These are phyloP conservation scores for Globisporangium okanoganense DNA, from an alignment of 352 stramenopile species.

Conservation along the genomic window DNA sequence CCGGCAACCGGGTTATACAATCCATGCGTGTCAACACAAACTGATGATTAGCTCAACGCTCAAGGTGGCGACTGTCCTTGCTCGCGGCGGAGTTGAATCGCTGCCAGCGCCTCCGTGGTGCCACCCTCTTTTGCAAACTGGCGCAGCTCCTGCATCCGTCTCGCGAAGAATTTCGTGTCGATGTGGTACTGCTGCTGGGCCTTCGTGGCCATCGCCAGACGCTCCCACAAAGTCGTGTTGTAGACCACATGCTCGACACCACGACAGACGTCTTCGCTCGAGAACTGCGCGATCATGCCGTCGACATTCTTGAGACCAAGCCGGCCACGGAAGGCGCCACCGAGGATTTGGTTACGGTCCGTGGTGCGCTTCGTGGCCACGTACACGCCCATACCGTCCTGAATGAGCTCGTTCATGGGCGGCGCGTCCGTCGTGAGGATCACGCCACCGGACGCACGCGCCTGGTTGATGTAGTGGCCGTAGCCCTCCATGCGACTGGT, in stretches of 20 bases:
- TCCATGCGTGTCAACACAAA: too few species aligned
- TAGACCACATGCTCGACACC: conserved; percentile 31
- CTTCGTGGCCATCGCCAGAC: conserved; percentile 22
- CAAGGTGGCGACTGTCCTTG: too few species aligned
- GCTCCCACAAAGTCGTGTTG: conserved; percentile 21
- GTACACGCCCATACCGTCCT: too few species aligned
- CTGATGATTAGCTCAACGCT: too few species aligned
- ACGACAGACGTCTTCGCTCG: conserved; percentile 26
- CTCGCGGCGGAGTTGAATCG: too few species aligned
- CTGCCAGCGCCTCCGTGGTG: too few species aligned
- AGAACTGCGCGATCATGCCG: conserved; percentile 31
- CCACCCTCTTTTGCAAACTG: too few species aligned
- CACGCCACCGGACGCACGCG: conserved; percentile 33
- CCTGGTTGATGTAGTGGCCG: conserved; percentile 72
- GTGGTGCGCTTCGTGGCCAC: not conserved
- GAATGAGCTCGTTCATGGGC: conserved; percentile 60
- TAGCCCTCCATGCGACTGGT: too few species aligned
- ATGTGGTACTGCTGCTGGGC: conserved; percentile 41
- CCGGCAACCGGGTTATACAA: too few species aligned
- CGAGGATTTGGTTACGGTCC: conserved; percentile 27
- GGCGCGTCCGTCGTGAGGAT: conserved; percentile 40
- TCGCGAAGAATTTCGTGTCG: conserved; percentile 49
- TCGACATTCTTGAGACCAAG: conserved; percentile 24
- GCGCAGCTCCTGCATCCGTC: conserved; percentile 34
- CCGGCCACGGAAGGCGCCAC: conserved; percentile 19